Evolutionary conservation across 495 filamentous ascomycete species (phyloP).

Genomic region (Glutinoglossum americanum): DNA sequence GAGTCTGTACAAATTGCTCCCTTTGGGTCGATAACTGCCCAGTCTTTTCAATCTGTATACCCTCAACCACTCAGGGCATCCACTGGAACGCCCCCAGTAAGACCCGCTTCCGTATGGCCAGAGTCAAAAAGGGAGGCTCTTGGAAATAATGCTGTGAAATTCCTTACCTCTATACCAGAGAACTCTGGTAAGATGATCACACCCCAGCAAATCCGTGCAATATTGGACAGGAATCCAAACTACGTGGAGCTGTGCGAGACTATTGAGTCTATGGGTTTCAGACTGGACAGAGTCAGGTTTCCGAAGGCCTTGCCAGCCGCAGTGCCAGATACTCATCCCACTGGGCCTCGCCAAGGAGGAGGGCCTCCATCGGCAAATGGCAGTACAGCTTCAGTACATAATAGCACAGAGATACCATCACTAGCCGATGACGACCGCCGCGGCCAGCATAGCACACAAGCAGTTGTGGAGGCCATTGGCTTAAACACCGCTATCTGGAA

Average conservation of each 20-base stretch:
- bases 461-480: not conserved
- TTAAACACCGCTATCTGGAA: not conserved
- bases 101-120: slow-evolving; percentile 11
- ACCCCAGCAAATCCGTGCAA: slow-evolving; percentile 16
- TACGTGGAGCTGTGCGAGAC: slow-evolving; percentile 28
- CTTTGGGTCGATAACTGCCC: not conserved
- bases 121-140: slow-evolving; percentile 15
- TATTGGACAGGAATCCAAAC: slow-evolving; percentile 26
- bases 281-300: slow-evolving; percentile 23
- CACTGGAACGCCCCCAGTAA: not conserved
- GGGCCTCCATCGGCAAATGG: not conserved
- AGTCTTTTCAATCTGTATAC: not conserved
- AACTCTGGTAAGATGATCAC: slow-evolving; percentile 14
- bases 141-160: slow-evolving; percentile 15
- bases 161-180: slow-evolving; percentile 9
- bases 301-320: slow-evolving; percentile 24
- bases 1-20: not conserved
- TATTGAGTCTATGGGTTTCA: slow-evolving; percentile 23
- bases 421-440: not conserved
- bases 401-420: not conserved
- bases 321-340: slow-evolving; percentile 17
- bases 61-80: not conserved
- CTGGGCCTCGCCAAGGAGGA: not conserved
- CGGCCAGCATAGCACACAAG: not conserved
- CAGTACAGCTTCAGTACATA: not conserved